Evolutionary conservation across 1,139 yeast genomes (phyloP).

Genomic region (Saccharomyces hybrid): DNA sequence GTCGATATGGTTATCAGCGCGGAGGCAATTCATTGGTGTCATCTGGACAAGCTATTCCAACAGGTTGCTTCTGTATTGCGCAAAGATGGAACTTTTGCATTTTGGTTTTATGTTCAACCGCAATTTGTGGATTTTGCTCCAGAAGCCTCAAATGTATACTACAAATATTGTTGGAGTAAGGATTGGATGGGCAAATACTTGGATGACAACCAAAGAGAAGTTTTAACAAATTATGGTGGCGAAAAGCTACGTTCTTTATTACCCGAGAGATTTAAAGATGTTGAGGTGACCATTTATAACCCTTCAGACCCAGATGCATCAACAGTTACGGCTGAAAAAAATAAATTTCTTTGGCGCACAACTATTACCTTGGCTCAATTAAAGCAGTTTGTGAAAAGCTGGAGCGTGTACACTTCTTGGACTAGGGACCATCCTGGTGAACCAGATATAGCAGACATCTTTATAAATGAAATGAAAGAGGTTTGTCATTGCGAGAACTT

Average conservation of each 20-base stretch:
- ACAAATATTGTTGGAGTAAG: constrained; percentile 34
- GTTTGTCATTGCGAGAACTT: constrained; percentile 39
- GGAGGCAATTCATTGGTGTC: constrained; percentile 74
- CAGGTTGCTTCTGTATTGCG: constrained; percentile 46
- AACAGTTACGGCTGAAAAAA: constrained; percentile 38
- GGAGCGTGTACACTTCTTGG: constrained; percentile 69
- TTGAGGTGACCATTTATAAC: constrained; percentile 34
- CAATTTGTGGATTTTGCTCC: constrained; percentile 21
- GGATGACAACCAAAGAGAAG: constrained; percentile 60
- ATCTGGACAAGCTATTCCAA: constrained; percentile 44
- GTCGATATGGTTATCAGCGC: constrained; percentile 64
- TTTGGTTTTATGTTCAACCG: constrained; percentile 72
- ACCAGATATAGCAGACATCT: constrained; percentile 37
- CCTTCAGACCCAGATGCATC: constrained; percentile 30
- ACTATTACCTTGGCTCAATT: constrained; percentile 36
- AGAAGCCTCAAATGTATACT: constrained; percentile 28
- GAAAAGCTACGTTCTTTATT: constrained; percentile 26
- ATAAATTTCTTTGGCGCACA: constrained; percentile 15
- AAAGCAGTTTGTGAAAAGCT: constrained; percentile 47
- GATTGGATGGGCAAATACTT: constrained; percentile 54
- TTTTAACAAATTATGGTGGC: constrained; percentile 39
- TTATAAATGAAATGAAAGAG: constrained; percentile 39
- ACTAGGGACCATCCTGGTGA: constrained; percentile 11
- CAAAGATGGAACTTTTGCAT: constrained; percentile 60
- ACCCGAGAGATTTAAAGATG: constrained; percentile 36